Evolutionary conservation across 495 filamentous ascomycete genomes (phyloP), one percentile per base, ranked within the genome.

Genomic region (Penicillium lagena): DNA sequence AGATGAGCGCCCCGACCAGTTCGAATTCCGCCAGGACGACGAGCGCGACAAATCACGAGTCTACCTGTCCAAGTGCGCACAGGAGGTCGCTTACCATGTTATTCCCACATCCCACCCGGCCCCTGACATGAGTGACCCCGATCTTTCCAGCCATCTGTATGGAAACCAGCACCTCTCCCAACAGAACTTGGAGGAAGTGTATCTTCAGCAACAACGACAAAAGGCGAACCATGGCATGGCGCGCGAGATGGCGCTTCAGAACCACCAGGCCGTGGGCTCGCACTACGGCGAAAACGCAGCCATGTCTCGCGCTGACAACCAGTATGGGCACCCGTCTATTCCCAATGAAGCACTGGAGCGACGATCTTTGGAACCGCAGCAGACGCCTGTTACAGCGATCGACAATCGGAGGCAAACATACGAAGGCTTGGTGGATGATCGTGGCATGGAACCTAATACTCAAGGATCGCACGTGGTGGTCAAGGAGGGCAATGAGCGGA

Each of bases 1-100:
- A 42, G 51, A 42, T 7, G 66, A 61, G 37, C 70, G 74, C 17
- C 78, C 86, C 31, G 77, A 79, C 43, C 70, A 79, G 33, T 67
- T 74, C 27, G 81, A 81, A 40, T 65, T 84, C 27, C 79, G 78
- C 46, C 70, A 77, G 34, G 75, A 78, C 36, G 60, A 60, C 11
- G 75, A 75, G 49, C 60, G 73, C 30, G 75, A 78, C 4, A 73
- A 75, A 47, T 75, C 73, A 33, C 59, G 72, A 9, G 54, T 68
- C 4, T 78, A 75, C 37, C 48, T 78, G n/a, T 68, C 70, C n/a
- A 77, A 77, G 47, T 75, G 72, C 52, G 64, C 75, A 12, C 72
- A 76, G 48, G 75, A 78, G 51, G 66, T 78, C 33, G 64, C 73
- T 1, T 78, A 77, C 43, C 75, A 78, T 54, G 73, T 78, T 17